A percentile compares a stretch with the other conserved stretches of the same genome.
These are phyloP conservation scores for Gynostemma pentaphyllum DNA, from an alignment of 306 rosid species.

Conservation along the genomic window DNA sequence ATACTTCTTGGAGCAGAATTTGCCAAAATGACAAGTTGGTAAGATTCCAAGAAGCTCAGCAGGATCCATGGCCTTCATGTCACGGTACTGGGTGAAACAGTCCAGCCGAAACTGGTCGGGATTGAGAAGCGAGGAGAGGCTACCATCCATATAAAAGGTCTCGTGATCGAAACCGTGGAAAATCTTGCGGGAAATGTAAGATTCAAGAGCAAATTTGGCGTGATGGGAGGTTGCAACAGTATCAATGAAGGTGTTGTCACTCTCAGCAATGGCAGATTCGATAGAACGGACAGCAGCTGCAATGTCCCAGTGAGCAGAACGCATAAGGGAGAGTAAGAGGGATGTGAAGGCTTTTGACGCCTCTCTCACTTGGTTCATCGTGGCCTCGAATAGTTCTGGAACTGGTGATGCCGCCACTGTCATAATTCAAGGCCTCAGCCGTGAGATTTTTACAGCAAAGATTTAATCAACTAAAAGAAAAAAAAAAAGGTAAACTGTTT, in stretches of 20 bases:
- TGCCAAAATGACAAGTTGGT: slow-evolving; percentile 82
- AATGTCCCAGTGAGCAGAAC: slow-evolving; percentile 90
- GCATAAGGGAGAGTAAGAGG: slow-evolving; percentile 73
- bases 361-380: slow-evolving; percentile 70
- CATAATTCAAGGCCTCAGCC: neutral
- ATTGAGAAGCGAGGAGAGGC: slow-evolving; percentile 80
- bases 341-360: slow-evolving; percentile 73
- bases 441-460: neutral
- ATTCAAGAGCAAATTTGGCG: slow-evolving; percentile 83
- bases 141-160: slow-evolving; percentile 91
- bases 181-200: slow-evolving; percentile 61
- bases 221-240: slow-evolving; percentile 30
- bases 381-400: slow-evolving; percentile 55
- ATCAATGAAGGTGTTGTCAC: slow-evolving; percentile 19
- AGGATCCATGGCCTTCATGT: slow-evolving; percentile 90
- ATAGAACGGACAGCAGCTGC: slow-evolving; percentile 89
- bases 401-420: slow-evolving; percentile 53
- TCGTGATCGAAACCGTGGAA: slow-evolving; percentile 92
- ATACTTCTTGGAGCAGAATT: slow-evolving; percentile 85
- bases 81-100: slow-evolving; percentile 72
- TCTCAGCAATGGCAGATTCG: slow-evolving; percentile 56
- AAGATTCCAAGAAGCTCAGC: slow-evolving; percentile 79
- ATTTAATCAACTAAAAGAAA: neutral
- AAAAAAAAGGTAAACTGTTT: neutral
- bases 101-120: slow-evolving; percentile 82